phyloP scores from a whole-genome alignment of 176 grass and related monocot species.

The Ampelocalamus luodianensis region DNA sequence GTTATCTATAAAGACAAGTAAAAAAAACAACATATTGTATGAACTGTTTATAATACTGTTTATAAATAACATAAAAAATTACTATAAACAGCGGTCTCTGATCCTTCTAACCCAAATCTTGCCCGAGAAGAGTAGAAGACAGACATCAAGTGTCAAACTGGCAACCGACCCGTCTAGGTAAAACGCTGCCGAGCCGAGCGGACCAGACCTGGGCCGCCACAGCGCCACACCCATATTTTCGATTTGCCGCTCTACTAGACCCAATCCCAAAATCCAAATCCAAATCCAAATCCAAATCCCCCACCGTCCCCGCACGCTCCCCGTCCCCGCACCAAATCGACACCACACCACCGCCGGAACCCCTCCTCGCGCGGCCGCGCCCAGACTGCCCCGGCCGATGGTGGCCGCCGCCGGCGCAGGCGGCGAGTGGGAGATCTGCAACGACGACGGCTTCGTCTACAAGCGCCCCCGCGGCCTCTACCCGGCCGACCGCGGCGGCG shows the following conservation, averaged over 20 bases:
- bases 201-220: neutral
- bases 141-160: no score
- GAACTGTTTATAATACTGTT: no score
- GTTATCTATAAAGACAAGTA: no score
- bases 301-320: neutral
- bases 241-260: neutral
- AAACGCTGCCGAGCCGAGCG: no score
- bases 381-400: neutral
- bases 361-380: neutral
- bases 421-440: slow-evolving; percentile 55
- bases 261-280: neutral
- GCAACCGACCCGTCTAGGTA: no score
- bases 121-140: no score
- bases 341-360: neutral
- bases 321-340: neutral
- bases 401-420: slow-evolving; percentile 15
- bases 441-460: slow-evolving; percentile 65
- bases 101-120: no score
- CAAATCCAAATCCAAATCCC: slow-evolving; percentile 9
- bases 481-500: neutral
- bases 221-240: neutral
- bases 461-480: slow-evolving; percentile 52
- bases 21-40: no score
- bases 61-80: no score
- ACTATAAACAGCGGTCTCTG: no score